Base-by-base conservation (phyloP, 495 filamentous ascomycete species). In the Poronia punctata region DNA sequence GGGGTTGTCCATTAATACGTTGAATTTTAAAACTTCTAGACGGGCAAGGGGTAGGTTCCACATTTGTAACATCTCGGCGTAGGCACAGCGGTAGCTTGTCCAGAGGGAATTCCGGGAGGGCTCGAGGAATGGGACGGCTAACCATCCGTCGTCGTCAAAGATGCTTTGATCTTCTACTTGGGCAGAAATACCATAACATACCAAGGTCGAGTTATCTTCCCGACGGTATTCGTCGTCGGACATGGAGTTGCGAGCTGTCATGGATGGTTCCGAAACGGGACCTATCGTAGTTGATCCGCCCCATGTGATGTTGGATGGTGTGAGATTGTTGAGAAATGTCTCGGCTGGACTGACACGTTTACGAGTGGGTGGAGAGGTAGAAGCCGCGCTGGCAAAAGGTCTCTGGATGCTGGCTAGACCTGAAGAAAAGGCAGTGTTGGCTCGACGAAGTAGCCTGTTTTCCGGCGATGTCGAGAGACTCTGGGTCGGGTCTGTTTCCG, bases 21-120 rank as follows among this genome's bases (percentile, higher is more conserved):
- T 83, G 58, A 89, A 90, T 51, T 93, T 93, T 39, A 94, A 66
- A 15, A 96, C 76, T 61, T 95, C 87, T 5, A 86, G 75, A 12
- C 83, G 72, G 21, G 81, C 72, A 4, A 85, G 68, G 0, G 83
- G 81, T 6, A 90, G 68, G n/a, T 75, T 74, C 89, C 90, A 96
- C 41, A 83, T 76, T 30, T 76, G 80, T 2, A 96, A 70, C 49
- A 93, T 72, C 45, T 90, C 74, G 8, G 90, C 86, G 54, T 96
- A 96, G 25, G 79, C 70, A 37, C 76, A 73, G 12, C 89, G 78
- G 60, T 93, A 96, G 29, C 75, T 72, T 6, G 64, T 65, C 50
- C 87, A 89, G 4, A 81, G 56, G 22, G 65, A 53, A 30, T 72
- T 61, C 28, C 77, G 75, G 22, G 64, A 70, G 5, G 71, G 72